Conservation (phyloP, 2,329 filamentous ascomycete genomes). For the Macrophomina pseudophaseolina region DNA sequence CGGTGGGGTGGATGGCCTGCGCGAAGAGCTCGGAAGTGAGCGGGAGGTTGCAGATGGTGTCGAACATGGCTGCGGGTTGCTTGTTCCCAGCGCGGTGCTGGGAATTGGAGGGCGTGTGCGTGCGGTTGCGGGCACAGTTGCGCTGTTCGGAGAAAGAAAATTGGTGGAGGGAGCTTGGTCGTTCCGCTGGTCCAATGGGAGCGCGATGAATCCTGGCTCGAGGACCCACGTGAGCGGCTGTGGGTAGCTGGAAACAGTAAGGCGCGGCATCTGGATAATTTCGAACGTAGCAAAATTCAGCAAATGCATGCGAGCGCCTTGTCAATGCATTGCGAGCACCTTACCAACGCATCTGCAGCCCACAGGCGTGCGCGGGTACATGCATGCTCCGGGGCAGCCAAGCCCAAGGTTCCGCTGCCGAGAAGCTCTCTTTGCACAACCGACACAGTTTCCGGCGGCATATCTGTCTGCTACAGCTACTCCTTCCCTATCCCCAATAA, state of each 20-base stretch:
- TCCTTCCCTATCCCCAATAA: no score
- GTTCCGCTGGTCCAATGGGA: neutral
- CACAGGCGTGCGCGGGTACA: neutral
- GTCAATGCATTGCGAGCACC: no score
- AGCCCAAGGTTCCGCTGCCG: no score
- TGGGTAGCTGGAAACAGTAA: neutral
- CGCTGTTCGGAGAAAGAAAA: neutral
- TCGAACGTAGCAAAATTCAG: neutral
- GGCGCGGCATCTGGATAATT: neutral
- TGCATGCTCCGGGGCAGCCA: no score
- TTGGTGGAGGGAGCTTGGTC: neutral
- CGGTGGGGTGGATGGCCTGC: constrained; percentile 82
- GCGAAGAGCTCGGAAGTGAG: constrained; percentile 86
- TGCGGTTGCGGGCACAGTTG: no score
- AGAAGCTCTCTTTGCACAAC: no score
- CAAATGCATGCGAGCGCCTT: no score
- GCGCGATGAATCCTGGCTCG: neutral
- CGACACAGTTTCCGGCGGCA: no score
- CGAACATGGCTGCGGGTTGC: constrained; percentile 67
- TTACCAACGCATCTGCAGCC: neutral
- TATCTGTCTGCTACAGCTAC: no score
- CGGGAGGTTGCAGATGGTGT: constrained; percentile 89
- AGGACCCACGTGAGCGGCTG: neutral
- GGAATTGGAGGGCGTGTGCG: neutral
- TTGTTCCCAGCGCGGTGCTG: neutral